Percentiles rank a stretch among this genome's conserved stretches.
Evolutionary conservation across 2,329 filamentous ascomycete species (phyloP).

Genomic region (Huntiella savannae): DNA sequence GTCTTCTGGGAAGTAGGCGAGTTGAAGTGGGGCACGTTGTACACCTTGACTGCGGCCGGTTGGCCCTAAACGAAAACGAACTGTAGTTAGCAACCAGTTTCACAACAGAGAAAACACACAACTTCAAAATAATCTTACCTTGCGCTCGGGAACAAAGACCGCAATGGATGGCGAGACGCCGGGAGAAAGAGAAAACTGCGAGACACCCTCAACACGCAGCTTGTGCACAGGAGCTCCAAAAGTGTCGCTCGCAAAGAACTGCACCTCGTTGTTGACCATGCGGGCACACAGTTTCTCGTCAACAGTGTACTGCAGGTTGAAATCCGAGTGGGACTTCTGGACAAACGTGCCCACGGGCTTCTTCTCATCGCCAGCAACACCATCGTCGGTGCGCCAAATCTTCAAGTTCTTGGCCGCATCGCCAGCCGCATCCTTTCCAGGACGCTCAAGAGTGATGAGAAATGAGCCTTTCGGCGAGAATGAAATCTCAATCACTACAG

Average conservation of each 20-base stretch:
- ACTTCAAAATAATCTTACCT: slow-evolving; percentile 36
- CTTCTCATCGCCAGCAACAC: slow-evolving; percentile 42
- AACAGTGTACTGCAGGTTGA: slow-evolving; percentile 91
- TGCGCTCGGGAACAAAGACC: slow-evolving; percentile 87
- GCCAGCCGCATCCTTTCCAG: slow-evolving; percentile 60
- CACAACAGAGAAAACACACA: slow-evolving; percentile 11
- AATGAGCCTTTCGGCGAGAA: slow-evolving; percentile 89
- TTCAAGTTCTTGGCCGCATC: slow-evolving; percentile 51
- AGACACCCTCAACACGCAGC: slow-evolving; percentile 74
- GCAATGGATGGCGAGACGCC: slow-evolving; percentile 83
- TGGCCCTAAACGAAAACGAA: slow-evolving; percentile 42
- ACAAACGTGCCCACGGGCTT: slow-evolving; percentile 75
- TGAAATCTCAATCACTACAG: slow-evolving; percentile 81
- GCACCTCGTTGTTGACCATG: slow-evolving; percentile 88
- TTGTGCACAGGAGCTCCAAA: slow-evolving; percentile 85
- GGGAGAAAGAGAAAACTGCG: slow-evolving; percentile 76
- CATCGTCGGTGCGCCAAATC: slow-evolving; percentile 74
- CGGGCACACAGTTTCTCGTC: slow-evolving; percentile 91
- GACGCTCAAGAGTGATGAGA: slow-evolving; percentile 91
- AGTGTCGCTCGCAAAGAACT: slow-evolving; percentile 84
- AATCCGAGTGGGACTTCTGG: slow-evolving; percentile 85
- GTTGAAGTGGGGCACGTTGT: slow-evolving; percentile 74
- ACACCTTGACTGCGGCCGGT: slow-evolving; percentile 86
- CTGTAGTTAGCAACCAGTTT: not conserved
- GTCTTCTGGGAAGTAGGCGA: slow-evolving; percentile 85